Evolutionary conservation across 164 flowering plant genomes (phyloP), one percentile per base, ranked within the genome.

Genomic region (Liriodendron chinense): DNA sequence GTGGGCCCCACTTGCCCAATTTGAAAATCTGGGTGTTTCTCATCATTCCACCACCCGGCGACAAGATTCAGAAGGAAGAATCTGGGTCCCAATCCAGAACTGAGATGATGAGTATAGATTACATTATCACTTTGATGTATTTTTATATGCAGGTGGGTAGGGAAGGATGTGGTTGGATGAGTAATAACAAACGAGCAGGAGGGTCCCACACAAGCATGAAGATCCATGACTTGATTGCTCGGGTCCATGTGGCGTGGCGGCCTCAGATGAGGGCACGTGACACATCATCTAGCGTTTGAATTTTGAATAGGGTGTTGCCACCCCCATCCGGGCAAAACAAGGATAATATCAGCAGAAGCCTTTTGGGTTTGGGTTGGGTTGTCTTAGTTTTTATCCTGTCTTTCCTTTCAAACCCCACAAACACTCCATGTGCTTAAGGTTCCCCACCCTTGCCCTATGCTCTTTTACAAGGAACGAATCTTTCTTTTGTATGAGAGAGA

Each of bases 381-480:
- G 75, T 69, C 70, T 76, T 75, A 70, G 70, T 53, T 53, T 53
- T 53, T 53, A 53, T 53, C 59, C 59, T 14, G 20, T 26, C 65
- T 53, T 24, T 49, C 20, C 56, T 63, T 20, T 14, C 62, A 71
- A 74, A 49, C 49, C 74, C 73, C 71, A 72, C 81, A 78, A 84
- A 74, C 90, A 87, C 76, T 80, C 85, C 90, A 87, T 87, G 87
- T 87, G 90, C 87, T 65, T 75, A 64, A 69, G 59, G 83, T 68
- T 75, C 80, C 74, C 84, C 64, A 78, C 76, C 72, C 65, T 53
- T 74, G 34, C 25, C 64, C 18, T 23, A 70, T 73, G 75, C 70
- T 74, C 78, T 71, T 67, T 77, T 73, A 78, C 81, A 75, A 82
- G 79, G 24, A 79, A 85, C 80, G 87, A 81, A 85, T 85, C 86